A percentile compares a stretch with the other conserved stretches of the same genome.
Evolutionary conservation across 305 asterid species (phyloP).

Genomic region (Fraxinus velutina): DNA sequence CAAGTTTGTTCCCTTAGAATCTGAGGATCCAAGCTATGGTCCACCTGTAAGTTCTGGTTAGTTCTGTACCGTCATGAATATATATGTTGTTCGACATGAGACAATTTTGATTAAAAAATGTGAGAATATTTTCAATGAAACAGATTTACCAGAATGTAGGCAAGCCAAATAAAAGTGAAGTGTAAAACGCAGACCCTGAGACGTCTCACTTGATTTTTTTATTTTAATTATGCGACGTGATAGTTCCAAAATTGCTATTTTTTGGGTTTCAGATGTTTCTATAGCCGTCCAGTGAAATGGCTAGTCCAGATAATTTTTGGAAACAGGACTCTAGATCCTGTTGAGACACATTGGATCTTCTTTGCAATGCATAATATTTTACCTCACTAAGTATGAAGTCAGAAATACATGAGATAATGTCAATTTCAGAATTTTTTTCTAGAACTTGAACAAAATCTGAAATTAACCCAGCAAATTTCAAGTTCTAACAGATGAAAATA

Average conservation of each 20-base stretch:
- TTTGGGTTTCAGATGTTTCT: background rate
- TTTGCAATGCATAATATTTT: background rate
- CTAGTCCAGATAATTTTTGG: background rate
- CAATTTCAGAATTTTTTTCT: background rate
- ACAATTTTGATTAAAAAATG: background rate
- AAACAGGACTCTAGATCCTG: background rate
- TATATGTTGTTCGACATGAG: background rate
- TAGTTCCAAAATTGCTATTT: background rate
- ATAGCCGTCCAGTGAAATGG: background rate
- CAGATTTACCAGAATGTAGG: background rate
- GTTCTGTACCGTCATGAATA: slow-evolving; percentile 29
- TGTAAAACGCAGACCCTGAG: background rate
- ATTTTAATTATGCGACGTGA: background rate
- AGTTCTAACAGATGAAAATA: background rate
- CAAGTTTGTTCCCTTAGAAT: slow-evolving; percentile 70
- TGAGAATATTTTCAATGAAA: background rate
- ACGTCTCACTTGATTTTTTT: background rate
- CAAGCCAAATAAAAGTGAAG: background rate
- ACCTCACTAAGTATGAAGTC: background rate
- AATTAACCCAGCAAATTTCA: background rate
- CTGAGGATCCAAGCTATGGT: slow-evolving; percentile 68
- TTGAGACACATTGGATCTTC: background rate
- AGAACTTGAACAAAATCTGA: background rate
- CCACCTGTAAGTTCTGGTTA: slow-evolving; percentile 91
- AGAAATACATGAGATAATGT: background rate